Base-by-base conservation (phyloP, 352 stramenopile genomes). In the Pythium insidiosum region DNA sequence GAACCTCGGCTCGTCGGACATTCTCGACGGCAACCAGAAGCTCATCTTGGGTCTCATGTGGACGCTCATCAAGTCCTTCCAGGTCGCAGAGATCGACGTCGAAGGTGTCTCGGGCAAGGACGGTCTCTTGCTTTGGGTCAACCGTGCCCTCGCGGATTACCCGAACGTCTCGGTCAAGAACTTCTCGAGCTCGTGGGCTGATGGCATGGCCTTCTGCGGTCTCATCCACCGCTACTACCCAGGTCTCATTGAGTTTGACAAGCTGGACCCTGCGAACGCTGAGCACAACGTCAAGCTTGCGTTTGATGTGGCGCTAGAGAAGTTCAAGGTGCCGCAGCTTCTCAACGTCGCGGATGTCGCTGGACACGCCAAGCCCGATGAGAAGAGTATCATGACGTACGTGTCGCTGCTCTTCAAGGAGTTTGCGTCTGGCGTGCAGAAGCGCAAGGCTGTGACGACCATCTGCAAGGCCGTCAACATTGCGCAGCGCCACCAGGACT, bases 311-410 rank as follows among this genome's bases (percentile, higher is more conserved):
- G 83, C 85, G 21, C 68, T 84, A 49, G 64, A 88, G 33, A 88
- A 87, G 53, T 85, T 95, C 39, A 80, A 66, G 47, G 94, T 96
- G 58, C 83, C 81, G 33, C 73, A 90, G 52, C 58, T 96, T 36
- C 60, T 96, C 4, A 84, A 95, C 51, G 78, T 91, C 19, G 67
- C 78, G 25, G 88, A 93, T 33, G 81, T 96, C 15, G 79, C 80
- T 5, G 84, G 82, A 41, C 70, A 77, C 19, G 68, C 61, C 9
- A 95, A 95, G 52, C 84, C 84, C 1, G 86, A 96, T 29, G 86
- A 96, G 40, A 96, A 96, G 70, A 91, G 73, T 57, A 93, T 95
- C 60, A 89, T 91, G 37, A 94, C 86, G 51, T 95, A 96, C 53
- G 81, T 96, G 19, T 90, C 79, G 23, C 61, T 95, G 37, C 78